Conservation (phyloP, 257 asterid genomes). For the Ophiorrhiza pumila region DNA sequence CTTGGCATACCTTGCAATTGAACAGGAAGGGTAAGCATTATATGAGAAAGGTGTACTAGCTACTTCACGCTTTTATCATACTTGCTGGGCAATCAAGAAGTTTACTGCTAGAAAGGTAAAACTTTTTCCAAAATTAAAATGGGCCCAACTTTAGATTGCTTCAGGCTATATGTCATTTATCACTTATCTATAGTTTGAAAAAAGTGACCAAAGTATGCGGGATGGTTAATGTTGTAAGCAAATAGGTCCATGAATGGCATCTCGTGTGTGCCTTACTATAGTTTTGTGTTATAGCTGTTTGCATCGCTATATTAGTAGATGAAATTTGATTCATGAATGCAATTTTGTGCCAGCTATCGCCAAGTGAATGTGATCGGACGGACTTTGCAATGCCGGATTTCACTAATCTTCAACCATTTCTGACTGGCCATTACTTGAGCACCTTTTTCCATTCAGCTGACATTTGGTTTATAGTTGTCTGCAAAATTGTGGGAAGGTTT, state of each 20-base stretch:
- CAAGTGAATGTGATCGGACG: background rate
- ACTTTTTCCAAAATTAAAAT: background rate
- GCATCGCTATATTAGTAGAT: background rate
- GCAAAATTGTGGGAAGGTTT: background rate
- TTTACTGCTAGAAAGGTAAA: constrained; percentile 2
- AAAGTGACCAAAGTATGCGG: background rate
- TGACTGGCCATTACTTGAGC: background rate
- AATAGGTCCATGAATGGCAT: too few species aligned
- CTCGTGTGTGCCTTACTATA: background rate
- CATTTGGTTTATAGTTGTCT: background rate
- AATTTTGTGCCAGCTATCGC: background rate
- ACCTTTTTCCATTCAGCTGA: background rate
- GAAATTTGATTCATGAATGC: background rate
- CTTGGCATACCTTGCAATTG: background rate
- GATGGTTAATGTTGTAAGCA: background rate
- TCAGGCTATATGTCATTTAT: background rate
- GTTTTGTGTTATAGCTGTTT: background rate
- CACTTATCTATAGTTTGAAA: background rate
- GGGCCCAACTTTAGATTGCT: background rate
- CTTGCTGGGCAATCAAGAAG: constrained; percentile 16
- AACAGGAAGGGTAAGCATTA: background rate
- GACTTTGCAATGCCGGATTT: background rate
- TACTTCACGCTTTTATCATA: background rate
- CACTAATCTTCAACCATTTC: background rate
- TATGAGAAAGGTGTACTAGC: background rate